Evolutionary conservation across 148 eudicot genomes (phyloP), one percentile per base, ranked within the genome.

Genomic region (Agrostemma githago): DNA sequence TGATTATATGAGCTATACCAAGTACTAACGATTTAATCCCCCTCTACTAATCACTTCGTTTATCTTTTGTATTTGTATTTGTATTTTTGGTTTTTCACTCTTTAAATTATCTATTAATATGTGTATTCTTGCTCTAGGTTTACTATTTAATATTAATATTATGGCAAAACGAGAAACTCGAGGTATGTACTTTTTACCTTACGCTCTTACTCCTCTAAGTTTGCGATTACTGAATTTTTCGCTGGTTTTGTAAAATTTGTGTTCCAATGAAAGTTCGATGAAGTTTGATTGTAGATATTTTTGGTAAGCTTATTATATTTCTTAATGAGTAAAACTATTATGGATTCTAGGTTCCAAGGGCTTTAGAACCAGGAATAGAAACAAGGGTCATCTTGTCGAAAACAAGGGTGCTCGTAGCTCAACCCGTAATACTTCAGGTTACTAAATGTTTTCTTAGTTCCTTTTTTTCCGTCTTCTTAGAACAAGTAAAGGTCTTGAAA

Each of bases 361-460:
- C 5, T 14, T 34, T 8, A 76, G 34, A 74, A 53, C 72, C 6
- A 74, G 10, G 42, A 41, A 4, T 15, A 40, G 54, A 39, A 83
- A 68, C 71, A 83, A 83, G 64, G 51, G 60, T 51, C 78, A 56
- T 34, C 76, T 21, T 42, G 21, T 58, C 4, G 69, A 48, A 8
- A n/a, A 6, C 19, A 77, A 73, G 70, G 71, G 68, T 63, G 72
- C 20, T 58, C 62, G 5, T 37, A 64, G 39, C 34, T 58, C 60
- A 10, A 20, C 75, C 41, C 60, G 12, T 4, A 44, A 72, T 59
- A n/a, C 78, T 5, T 62, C 62, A 79, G 82, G 85, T 73, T 20
- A 69, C 76, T 21, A 58, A 19, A 41, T 72, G 15, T 37, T 67
- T 53, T 21, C 15, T 6, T n/a, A 20, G 4, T 72, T 20, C 41